Conservation (phyloP, 2,329 filamentous ascomycete species). For the Trichoderma gracile region DNA sequence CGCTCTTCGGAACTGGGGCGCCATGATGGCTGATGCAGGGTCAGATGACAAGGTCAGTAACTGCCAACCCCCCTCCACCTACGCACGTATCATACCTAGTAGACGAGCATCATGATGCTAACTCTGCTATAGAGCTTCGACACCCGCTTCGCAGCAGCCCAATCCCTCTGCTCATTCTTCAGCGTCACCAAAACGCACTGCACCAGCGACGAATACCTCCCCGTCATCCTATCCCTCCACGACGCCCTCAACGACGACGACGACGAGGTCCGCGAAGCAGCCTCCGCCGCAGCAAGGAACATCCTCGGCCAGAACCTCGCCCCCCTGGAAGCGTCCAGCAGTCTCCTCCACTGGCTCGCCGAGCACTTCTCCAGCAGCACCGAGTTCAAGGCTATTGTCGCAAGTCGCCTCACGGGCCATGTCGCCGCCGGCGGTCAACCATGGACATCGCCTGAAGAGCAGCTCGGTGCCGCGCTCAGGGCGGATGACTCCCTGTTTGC, state of each 20-base stretch:
- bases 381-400: constrained; percentile 45
- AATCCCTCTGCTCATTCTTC: constrained; percentile 57
- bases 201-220: constrained; percentile 46
- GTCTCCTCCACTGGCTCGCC: constrained; percentile 48
- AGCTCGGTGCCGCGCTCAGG: constrained; percentile 49
- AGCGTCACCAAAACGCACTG: constrained; percentile 29
- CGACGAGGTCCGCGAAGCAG: constrained; percentile 75
- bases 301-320: constrained; percentile 50
- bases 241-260: constrained; percentile 86
- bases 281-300: constrained; percentile 51
- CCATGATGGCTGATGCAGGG: constrained; percentile 51
- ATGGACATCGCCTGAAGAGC: constrained; percentile 37
- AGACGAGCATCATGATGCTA: background rate
- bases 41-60: constrained; percentile 48
- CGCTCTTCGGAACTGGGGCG: constrained; percentile 47
- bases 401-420: constrained; percentile 44
- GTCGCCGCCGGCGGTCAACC: constrained; percentile 26
- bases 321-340: constrained; percentile 49
- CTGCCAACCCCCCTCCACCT: background rate
- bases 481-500: constrained; percentile 74
- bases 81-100: too few species aligned
- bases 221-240: constrained; percentile 67
- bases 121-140: constrained; percentile 57
- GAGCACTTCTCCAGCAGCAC: constrained; percentile 37
- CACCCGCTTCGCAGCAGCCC: constrained; percentile 60